Base-by-base conservation (phyloP, 2,329 filamentous ascomycete species). In the Calonectria ilicicola region DNA sequence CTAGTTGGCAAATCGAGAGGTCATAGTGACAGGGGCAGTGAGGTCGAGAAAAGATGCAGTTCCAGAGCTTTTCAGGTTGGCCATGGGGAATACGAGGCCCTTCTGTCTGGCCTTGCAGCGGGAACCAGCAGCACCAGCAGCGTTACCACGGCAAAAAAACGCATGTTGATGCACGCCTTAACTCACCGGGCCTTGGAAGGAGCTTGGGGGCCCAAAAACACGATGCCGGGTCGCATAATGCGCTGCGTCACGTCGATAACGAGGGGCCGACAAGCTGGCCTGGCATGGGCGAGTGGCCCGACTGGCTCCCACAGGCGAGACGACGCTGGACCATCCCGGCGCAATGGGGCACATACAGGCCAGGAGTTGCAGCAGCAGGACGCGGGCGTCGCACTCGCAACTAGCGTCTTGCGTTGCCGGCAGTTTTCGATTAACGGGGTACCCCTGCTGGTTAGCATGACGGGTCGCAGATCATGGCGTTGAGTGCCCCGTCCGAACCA, bases 391-490 rank as follows among this genome's bases (percentile, higher is more conserved):
- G 66, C 58, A 58, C 63, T 64, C 65, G 62, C 71, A 67, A 68
- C 65, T 44, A 65, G 47, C 29, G 62, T 65, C 46, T 47, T 64
- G 62, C 65, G 72, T 79, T 74, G 72, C 76, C 76, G 77, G 75
- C 72, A 80, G 78, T 79, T 77, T 74, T 80, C 72, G 73, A 78
- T 74, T 72, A 75, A 75, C 74, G 62, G 72, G 67, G 72, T 70
- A 76, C 70, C 78, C 77, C 77, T 78, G 76, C 69, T 75, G 69
- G 73, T 72, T 78, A 76, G 78, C 74, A 74, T 78, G 70, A 74
- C 75, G 77, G 78, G 76, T 77, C 76, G 78, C 77, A 80, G 78
- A 80, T 80, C 78, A 80, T 80, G 77, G 78, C 78, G 77, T 77
- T 77, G 77, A 76, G 65, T 63, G 77, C 78, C 78, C 78, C 76